Conservation (phyloP, 768 basidiomycete species). For the Porphyrellus cyaneotinctus region DNA sequence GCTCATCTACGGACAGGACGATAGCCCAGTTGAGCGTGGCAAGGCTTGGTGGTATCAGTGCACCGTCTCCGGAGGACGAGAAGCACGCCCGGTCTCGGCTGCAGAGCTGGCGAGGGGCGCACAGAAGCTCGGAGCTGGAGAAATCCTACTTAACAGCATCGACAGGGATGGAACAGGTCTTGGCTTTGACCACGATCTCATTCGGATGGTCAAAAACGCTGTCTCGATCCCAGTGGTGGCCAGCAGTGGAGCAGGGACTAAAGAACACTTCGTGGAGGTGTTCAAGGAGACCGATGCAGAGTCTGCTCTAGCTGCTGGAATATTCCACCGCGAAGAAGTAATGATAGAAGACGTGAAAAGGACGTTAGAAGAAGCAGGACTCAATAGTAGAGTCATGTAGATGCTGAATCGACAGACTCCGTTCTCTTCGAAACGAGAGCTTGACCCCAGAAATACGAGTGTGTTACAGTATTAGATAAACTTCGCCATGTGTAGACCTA, state of each 20-base stretch:
- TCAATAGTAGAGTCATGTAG: conserved; percentile 44
- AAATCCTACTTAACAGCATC: conserved; percentile 93
- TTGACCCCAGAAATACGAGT: conserved; percentile 7
- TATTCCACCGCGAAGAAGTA: conserved; percentile 92
- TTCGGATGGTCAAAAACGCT: conserved; percentile 66
- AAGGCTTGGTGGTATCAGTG: conserved; percentile 99
- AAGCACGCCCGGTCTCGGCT: conserved; percentile 76
- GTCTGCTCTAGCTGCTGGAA: conserved; percentile 93
- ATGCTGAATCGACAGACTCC: neutral
- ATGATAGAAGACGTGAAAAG: conserved; percentile 77
- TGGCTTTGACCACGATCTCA: conserved; percentile 86
- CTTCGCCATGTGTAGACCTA: conserved; percentile 29
- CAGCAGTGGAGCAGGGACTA: conserved; percentile 85
- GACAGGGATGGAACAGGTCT: conserved; percentile 91
- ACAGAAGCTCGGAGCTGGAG: conserved; percentile 90
- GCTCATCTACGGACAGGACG: conserved; percentile 44
- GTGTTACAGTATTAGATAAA: conserved; percentile 32
- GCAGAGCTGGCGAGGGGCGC: conserved; percentile 89
- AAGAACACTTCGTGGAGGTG: conserved; percentile 82
- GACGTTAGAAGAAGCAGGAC: conserved; percentile 40
- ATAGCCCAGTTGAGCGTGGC: conserved; percentile 52
- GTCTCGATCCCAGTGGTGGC: conserved; percentile 93
- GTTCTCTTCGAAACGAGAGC: neutral
- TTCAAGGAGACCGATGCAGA: conserved; percentile 79
- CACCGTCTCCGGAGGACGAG: conserved; percentile 91